Base-by-base conservation (phyloP, 352 stramenopile genomes). In the Phytophthora capsici region DNA sequence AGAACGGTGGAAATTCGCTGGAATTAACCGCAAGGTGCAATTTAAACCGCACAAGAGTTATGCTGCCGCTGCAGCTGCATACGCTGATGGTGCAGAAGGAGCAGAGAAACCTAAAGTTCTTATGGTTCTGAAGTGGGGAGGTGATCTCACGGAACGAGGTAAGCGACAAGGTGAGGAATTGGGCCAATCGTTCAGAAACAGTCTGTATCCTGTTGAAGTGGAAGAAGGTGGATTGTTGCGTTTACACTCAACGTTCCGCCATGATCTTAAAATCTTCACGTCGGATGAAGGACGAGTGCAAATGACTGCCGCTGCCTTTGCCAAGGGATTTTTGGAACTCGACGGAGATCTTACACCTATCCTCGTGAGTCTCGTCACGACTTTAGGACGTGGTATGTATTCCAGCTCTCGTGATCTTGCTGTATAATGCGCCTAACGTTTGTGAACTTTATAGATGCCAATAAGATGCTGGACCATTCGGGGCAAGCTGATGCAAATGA, bases 241-340 rank as follows among this genome's bases (percentile, higher is more conserved):
- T 20, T 84, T 99, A 32, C 98, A 99, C 83, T 99, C 97, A 38
- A 99, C 98, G 0, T 99, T 99, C 73, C 93, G 98, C 4, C 98
- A 99, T 82, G 98, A 99, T 71, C 81, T 99, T 26, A 99, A 99
- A 75, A 99, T 99, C 59, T 99, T 99, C 72, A 99, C 97, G 7
- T 98, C 88, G 4, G 98, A 99, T 69, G 98, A 99, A 90, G 98
- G 98, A 1, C 84, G 98, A 19, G 98, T 99, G 28, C 99, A 99
- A 82, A 99, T 99, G 80, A 99, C 98, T 19, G 98, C 98, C 0
- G 98, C 98, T n/a, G 97, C 97, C 5, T 99, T 99, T 72, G 95
- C 98, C 14, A 99, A 99, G 77, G 98, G 98, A 6, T 96, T 99
- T 69, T 77, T 99, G 0, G 97, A 99, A 70, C 81, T 99, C 0